Evolutionary conservation across 768 basidiomycete species (phyloP).

Genomic region (Phallus indusiatus): DNA sequence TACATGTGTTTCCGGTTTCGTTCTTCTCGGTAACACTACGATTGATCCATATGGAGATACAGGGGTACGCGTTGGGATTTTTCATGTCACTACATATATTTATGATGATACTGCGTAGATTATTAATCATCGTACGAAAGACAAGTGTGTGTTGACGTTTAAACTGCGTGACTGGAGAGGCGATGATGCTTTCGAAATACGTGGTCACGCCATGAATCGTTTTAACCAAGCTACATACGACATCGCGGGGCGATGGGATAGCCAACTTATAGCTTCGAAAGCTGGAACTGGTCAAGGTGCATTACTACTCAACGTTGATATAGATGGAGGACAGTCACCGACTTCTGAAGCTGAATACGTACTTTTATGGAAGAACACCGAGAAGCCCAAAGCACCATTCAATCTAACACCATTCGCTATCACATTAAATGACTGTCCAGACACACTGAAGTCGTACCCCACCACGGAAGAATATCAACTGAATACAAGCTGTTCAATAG

Average conservation of each 20-base stretch:
- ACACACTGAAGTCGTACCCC: no score
- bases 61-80: conserved; percentile 76
- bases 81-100: no score
- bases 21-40: conserved; percentile 76
- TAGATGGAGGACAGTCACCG: conserved; percentile 35
- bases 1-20: conserved; percentile 86
- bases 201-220: conserved; percentile 67
- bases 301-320: conserved; percentile 62
- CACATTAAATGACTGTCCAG: conserved; percentile 82
- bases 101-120: no score
- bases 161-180: conserved; percentile 95
- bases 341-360: conserved; percentile 44
- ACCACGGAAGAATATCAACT: no score
- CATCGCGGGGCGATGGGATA: conserved; percentile 93
- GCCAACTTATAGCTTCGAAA: conserved; percentile 80
- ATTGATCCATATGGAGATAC: conserved; percentile 95
- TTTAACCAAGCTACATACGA: conserved; percentile 65
- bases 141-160: conserved; percentile 83
- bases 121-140: conserved; percentile 85
- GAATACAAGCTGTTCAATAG: no score
- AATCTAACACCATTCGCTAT: conserved; percentile 94
- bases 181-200: conserved; percentile 86
- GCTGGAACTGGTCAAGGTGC: conserved; percentile 39
- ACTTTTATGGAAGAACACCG: conserved; percentile 88
- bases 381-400: conserved; percentile 77